Percentiles rank a stretch among this genome's conserved stretches.
phyloP scores from a whole-genome alignment of 2,329 filamentous ascomycete species.

The Pyrenochaeta sp. region DNA sequence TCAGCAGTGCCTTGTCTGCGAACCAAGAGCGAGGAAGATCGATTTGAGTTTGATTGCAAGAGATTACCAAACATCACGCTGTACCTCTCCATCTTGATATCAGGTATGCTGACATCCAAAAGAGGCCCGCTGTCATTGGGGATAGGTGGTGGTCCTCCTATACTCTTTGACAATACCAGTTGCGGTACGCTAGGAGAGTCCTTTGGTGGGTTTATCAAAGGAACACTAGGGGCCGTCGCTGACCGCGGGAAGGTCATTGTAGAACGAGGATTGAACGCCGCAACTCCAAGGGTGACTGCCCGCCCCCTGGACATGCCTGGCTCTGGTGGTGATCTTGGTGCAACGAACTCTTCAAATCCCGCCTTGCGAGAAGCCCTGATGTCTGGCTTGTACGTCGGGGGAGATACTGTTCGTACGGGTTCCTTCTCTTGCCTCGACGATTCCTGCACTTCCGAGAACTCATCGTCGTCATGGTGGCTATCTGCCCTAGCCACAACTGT shows the following conservation, averaged over 20 bases:
- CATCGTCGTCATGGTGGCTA: slow-evolving; percentile 42
- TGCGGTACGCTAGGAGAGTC: slow-evolving; percentile 25
- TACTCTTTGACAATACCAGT: slow-evolving; percentile 19
- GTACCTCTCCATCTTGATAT: slow-evolving; percentile 83
- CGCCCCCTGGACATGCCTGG: slow-evolving; percentile 19
- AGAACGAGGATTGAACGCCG: slow-evolving; percentile 21
- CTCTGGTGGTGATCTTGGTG: slow-evolving; percentile 16
- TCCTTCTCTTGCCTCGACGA: slow-evolving; percentile 23
- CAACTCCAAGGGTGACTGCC: slow-evolving; percentile 24
- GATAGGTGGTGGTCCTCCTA: slow-evolving; percentile 11
- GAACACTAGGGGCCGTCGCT: slow-evolving; percentile 25
- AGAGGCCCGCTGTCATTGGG: slow-evolving; percentile 34
- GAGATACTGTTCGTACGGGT: slow-evolving; percentile 25
- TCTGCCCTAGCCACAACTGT: slow-evolving; percentile 33
- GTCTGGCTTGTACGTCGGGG: slow-evolving; percentile 38
- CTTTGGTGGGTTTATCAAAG: slow-evolving; percentile 13
- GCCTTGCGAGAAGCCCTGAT: slow-evolving; percentile 41
- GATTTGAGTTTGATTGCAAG: slow-evolving; percentile 56
- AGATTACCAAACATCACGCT: slow-evolving; percentile 91
- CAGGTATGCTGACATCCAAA: slow-evolving; percentile 81
- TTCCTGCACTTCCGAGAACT: slow-evolving; percentile 21
- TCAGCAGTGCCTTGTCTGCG: slow-evolving; percentile 46
- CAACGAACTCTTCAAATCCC: slow-evolving; percentile 18
- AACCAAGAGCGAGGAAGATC: slow-evolving; percentile 38
- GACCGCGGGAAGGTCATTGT: slow-evolving; percentile 17